phyloP scores from a whole-genome alignment of 495 filamentous ascomycete genomes.

The Hypoxylon intermedium region DNA sequence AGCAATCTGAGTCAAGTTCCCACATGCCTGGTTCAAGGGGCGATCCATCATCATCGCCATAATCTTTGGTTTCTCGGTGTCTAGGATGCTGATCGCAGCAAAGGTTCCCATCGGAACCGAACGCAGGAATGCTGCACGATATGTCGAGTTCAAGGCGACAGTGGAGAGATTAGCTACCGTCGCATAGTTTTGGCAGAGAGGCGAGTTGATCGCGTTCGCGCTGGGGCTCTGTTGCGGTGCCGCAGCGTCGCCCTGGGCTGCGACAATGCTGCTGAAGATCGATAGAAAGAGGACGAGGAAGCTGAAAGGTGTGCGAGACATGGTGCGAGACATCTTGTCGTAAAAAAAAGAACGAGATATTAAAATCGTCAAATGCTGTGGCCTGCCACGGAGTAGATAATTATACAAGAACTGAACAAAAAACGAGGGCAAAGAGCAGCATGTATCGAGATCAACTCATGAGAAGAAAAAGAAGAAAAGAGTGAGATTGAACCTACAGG shows the following conservation, averaged over 20 bases:
- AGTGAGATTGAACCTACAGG: constrained; percentile 7
- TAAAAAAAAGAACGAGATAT: not conserved
- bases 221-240: constrained; percentile 26
- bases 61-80: constrained; percentile 37
- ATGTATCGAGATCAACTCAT: constrained; percentile 28
- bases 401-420: constrained; percentile 6
- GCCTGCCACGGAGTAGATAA: constrained; percentile 33
- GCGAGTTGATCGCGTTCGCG: constrained; percentile 12
- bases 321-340: constrained; percentile 15
- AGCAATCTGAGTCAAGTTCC: constrained; percentile 43
- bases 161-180: constrained; percentile 41
- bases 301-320: constrained; percentile 25
- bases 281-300: constrained; percentile 30
- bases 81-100: constrained; percentile 37
- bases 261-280: constrained; percentile 27
- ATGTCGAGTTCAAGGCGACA: constrained; percentile 46
- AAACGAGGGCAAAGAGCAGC: constrained; percentile 8
- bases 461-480: constrained; percentile 6
- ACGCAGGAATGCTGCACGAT: constrained; percentile 45
- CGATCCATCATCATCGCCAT: constrained; percentile 41
- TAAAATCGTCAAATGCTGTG: constrained; percentile 21
- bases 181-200: constrained; percentile 38
- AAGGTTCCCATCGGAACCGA: constrained; percentile 42
- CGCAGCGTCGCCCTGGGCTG: constrained; percentile 13
- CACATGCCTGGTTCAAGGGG: constrained; percentile 44